Evolutionary conservation across 1,284 basidiomycete genomes (phyloP).

Genomic region (Filobasidium uniguttulatum): DNA sequence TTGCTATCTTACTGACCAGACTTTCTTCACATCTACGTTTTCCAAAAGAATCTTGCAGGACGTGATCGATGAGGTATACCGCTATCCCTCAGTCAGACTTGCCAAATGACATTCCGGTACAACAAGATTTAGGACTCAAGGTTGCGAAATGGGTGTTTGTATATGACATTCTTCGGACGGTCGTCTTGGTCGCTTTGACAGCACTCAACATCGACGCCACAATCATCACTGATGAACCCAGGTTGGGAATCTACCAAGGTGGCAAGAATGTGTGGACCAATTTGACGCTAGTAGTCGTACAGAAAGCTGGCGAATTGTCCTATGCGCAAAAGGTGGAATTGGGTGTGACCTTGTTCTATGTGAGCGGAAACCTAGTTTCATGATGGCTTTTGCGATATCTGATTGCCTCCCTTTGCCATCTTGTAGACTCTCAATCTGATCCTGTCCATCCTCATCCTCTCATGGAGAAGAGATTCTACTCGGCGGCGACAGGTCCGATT

Average conservation of each 20-base stretch:
- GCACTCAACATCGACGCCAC: slow-evolving; percentile 1
- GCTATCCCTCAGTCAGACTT: no score
- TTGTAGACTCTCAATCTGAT: slow-evolving; percentile 27
- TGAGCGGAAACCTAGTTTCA: background rate
- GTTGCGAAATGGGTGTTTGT: slow-evolving; percentile 1
- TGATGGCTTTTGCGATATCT: background rate
- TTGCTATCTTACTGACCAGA: no score
- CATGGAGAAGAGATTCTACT: slow-evolving; percentile 23
- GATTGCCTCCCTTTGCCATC: background rate
- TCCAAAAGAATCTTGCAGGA: no score
- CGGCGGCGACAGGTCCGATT: slow-evolving; percentile 27
- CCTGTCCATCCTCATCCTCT: slow-evolving; percentile 28
- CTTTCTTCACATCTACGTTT: no score
- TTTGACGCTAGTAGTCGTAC: background rate
- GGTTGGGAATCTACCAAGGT: background rate
- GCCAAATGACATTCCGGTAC: no score
- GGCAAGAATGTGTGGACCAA: background rate
- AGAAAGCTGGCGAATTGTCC: background rate
- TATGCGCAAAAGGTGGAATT: background rate
- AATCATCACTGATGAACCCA: background rate
- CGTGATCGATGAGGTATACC: no score
- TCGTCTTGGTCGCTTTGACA: background rate
- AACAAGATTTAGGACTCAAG: no score
- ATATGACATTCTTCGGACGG: background rate
- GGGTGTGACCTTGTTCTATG: background rate